Evolutionary conservation across 2,329 filamentous ascomycete genomes (phyloP).

Genomic region (Exophiala spinifera): DNA sequence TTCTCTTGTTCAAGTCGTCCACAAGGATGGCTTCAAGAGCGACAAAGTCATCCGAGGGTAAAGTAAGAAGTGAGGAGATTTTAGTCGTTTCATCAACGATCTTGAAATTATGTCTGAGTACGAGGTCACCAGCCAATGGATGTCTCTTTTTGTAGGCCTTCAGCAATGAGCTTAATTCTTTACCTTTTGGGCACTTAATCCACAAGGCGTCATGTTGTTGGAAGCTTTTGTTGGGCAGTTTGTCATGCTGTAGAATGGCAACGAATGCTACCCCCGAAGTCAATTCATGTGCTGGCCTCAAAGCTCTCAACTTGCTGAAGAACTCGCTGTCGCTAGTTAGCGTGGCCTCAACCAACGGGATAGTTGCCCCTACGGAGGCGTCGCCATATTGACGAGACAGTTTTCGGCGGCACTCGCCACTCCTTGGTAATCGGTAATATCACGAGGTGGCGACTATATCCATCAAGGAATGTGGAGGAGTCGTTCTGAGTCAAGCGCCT

Average conservation of each 20-base stretch:
- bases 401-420: neutral
- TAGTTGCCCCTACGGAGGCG: neutral
- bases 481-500: neutral
- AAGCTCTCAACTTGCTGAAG: conserved; percentile 3
- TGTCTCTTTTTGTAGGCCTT: conserved; percentile 13
- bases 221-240: neutral
- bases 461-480: neutral
- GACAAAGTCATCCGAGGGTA: conserved; percentile 28
- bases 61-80: conserved; percentile 21
- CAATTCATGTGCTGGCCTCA: conserved; percentile 8
- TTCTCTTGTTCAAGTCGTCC: conserved; percentile 8
- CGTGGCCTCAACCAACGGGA: neutral
- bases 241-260: conserved; percentile 15
- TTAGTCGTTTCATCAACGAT: conserved; percentile 5
- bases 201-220: conserved; percentile 9
- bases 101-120: conserved; percentile 12
- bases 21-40: conserved; percentile 29
- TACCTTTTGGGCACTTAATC: conserved; percentile 15
- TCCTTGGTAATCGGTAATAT: neutral
- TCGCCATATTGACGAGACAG: neutral
- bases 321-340: conserved; percentile 5
- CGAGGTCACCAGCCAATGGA: conserved; percentile 3
- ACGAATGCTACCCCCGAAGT: conserved; percentile 12
- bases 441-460: neutral
- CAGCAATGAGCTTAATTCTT: conserved; percentile 3